These are phyloP conservation scores for Blastobotrys serpentis DNA, from an alignment of 1,139 yeast species.

Conservation along the genomic window DNA sequence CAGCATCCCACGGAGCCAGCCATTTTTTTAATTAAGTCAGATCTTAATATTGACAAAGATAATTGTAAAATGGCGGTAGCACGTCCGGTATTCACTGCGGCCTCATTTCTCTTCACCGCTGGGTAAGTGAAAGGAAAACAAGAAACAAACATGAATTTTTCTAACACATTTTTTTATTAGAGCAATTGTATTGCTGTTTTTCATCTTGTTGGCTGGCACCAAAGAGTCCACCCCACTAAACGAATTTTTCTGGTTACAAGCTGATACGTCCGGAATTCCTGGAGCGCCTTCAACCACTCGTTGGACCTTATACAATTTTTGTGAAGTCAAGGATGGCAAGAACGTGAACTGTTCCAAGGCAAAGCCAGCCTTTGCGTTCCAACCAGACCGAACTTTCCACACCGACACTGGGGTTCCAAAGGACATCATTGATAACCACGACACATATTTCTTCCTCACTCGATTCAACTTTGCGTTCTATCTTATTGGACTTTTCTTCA, in stretches of 20 bases:
- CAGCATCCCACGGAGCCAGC: constrained; percentile 13
- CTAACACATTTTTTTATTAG: constrained; percentile 32
- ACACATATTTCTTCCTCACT: constrained; percentile 58
- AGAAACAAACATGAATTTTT: too few species aligned
- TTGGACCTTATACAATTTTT: constrained; percentile 72
- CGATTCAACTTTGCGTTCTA: constrained; percentile 69
- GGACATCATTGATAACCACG: constrained; percentile 46
- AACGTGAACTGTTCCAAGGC: constrained; percentile 48
- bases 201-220: constrained; percentile 65
- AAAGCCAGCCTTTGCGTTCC: constrained; percentile 63
- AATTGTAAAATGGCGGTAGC: constrained; percentile 12
- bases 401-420: constrained; percentile 48
- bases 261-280: constrained; percentile 57
- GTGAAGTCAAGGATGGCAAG: constrained; percentile 48
- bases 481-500: constrained; percentile 57
- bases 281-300: constrained; percentile 51
- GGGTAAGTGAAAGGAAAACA: constrained; percentile 23
- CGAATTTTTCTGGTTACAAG: constrained; percentile 68
- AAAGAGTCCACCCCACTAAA: constrained; percentile 48
- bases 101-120: constrained; percentile 28
- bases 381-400: constrained; percentile 59
- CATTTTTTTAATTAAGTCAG: too few species aligned
- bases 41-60: too few species aligned
- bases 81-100: constrained; percentile 20
- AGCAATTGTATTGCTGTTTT: constrained; percentile 54